These are phyloP conservation scores for Mucor irregularis DNA, from an alignment of 371 early-diverging fungal genomes.

Conservation along the genomic window DNA sequence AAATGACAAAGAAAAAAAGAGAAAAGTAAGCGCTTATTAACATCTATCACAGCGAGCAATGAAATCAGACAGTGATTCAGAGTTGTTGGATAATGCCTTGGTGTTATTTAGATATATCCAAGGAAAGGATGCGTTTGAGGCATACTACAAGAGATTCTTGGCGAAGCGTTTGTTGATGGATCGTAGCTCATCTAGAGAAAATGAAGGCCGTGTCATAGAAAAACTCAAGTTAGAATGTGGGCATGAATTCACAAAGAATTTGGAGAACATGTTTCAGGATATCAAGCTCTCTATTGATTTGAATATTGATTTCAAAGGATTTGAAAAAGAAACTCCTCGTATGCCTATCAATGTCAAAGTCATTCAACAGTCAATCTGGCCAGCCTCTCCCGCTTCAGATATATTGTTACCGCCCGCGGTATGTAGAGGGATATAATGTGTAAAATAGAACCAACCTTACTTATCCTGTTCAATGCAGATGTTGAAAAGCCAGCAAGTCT, in stretches of 20 bases:
- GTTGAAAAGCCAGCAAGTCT: constrained; percentile 61
- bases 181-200: constrained; percentile 75
- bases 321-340: constrained; percentile 20
- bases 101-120: constrained; percentile 87
- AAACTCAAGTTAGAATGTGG: constrained; percentile 91
- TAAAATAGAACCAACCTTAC: too few relatives aligned
- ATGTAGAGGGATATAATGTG: too few relatives aligned
- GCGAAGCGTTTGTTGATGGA: constrained; percentile 85
- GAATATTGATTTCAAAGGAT: constrained; percentile 44
- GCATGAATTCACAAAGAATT: constrained; percentile 80
- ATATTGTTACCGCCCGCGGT: constrained; percentile 72
- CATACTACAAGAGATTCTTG: constrained; percentile 89
- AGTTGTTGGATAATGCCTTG: constrained; percentile 67
- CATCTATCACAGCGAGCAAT: too few relatives aligned
- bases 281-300: constrained; percentile 79
- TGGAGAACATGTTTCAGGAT: constrained; percentile 95
- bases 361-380: constrained; percentile 89
- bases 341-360: constrained; percentile 79
- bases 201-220: constrained; percentile 81
- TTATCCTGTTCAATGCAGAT: too few relatives aligned
- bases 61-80: constrained; percentile 39
- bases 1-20: too few relatives aligned
- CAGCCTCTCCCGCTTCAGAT: constrained; percentile 73
- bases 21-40: too few relatives aligned
- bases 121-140: constrained; percentile 95